A percentile compares a stretch with the other conserved stretches of the same genome.
Conservation (phyloP, 768 basidiomycete genomes). For the Suillus sp. region DNA sequence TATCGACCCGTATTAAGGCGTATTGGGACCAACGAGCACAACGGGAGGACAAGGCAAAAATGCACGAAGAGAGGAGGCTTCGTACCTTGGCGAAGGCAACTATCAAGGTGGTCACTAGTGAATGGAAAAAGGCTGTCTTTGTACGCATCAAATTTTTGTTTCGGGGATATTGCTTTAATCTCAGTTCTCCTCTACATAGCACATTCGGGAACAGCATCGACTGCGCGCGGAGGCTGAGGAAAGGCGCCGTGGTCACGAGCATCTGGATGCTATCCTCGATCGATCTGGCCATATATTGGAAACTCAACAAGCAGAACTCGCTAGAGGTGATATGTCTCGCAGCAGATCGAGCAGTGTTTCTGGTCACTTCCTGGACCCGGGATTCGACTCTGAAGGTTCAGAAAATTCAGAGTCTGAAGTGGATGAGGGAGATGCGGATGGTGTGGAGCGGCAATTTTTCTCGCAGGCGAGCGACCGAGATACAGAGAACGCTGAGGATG, state of each 20-base stretch:
- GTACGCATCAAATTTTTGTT: constrained; percentile 46
- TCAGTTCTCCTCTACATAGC: constrained; percentile 40
- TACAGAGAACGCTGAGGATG: constrained; percentile 10
- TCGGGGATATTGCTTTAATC: constrained; percentile 2
- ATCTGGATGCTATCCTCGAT: constrained; percentile 87
- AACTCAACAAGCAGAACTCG: constrained; percentile 76
- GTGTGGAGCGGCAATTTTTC: neutral
- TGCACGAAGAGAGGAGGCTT: constrained; percentile 67
- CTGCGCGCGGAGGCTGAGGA: constrained; percentile 74
- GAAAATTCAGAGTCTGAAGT: constrained; percentile 30
- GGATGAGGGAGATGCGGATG: constrained; percentile 16
- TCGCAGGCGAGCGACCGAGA: constrained; percentile 8
- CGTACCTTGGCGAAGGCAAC: constrained; percentile 71
- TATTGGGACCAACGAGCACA: constrained; percentile 76
- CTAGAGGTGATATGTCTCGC: constrained; percentile 47
- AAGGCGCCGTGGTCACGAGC: constrained; percentile 74
- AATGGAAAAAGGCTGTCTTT: constrained; percentile 89
- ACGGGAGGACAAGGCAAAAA: constrained; percentile 58
- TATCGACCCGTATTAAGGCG: constrained; percentile 65
- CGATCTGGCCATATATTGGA: constrained; percentile 86
- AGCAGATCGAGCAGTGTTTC: constrained; percentile 62
- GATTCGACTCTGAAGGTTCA: constrained; percentile 21
- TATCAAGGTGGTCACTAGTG: constrained; percentile 64
- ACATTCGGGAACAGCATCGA: constrained; percentile 72
- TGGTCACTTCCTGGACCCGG: constrained; percentile 25